phyloP scores from a whole-genome alignment of 768 basidiomycete genomes.

The Phylloporus sp. region DNA sequence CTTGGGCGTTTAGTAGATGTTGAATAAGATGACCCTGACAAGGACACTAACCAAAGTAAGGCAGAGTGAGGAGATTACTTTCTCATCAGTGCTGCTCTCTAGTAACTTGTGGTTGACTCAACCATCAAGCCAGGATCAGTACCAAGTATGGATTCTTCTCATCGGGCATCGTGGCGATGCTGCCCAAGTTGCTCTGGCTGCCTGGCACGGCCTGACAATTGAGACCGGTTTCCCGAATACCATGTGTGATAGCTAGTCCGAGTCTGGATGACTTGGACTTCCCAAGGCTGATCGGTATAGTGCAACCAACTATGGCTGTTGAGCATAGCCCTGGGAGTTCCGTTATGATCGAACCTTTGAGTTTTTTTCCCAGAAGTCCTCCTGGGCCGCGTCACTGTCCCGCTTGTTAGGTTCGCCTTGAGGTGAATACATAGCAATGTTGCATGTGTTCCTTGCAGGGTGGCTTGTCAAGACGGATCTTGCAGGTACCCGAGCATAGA shows the following conservation, averaged over 20 bases:
- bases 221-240: constrained; percentile 15
- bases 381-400: constrained; percentile 10
- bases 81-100: constrained; percentile 17
- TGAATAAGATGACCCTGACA: constrained; percentile 26
- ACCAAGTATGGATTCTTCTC: constrained; percentile 16
- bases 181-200: constrained; percentile 7
- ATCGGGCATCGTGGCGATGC: constrained; percentile 26
- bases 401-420: constrained; percentile 6
- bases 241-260: constrained; percentile 3
- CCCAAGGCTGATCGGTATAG: constrained; percentile 7
- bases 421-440: constrained; percentile 7
- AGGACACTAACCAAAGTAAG: constrained; percentile 32
- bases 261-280: constrained; percentile 9
- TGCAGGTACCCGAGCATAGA: constrained; percentile 8
- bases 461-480: constrained; percentile 12
- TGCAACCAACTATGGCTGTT: constrained; percentile 14
- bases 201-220: constrained; percentile 13
- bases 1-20: constrained; percentile 17
- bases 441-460: constrained; percentile 2
- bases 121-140: constrained; percentile 18
- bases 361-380: constrained; percentile 14
- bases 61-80: constrained; percentile 11
- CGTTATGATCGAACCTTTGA: constrained; percentile 29
- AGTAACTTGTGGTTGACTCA: constrained; percentile 15
- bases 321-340: constrained; percentile 26